Percentiles rank a stretch among this genome's conserved stretches.
These are phyloP conservation scores for Pistacia atlantica DNA, from an alignment of 345 rosid genomes.

Conservation along the genomic window DNA sequence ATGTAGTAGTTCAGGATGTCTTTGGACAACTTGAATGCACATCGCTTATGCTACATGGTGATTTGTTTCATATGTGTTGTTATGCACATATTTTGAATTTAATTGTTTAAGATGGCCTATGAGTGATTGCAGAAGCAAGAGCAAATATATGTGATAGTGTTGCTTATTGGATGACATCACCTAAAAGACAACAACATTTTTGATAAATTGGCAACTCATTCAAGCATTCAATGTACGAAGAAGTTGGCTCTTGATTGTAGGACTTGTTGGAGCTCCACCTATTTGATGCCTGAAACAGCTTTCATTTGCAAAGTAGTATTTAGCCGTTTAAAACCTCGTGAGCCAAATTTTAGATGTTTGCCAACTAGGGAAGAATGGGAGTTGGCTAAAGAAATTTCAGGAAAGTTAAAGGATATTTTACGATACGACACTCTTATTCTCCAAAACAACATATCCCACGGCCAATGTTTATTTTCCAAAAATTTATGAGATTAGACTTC, in stretches of 20 bases:
- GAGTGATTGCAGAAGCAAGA: not conserved
- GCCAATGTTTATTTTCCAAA: slow-evolving; percentile 6
- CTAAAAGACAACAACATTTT: slow-evolving; percentile 1
- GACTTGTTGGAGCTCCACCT: slow-evolving; percentile 1
- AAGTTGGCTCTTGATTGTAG: not conserved
- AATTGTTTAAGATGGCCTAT: not conserved
- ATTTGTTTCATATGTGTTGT: slow-evolving; percentile 1
- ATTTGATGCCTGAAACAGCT: not conserved
- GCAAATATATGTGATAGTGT: not conserved
- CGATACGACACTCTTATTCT: not conserved
- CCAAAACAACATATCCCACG: not conserved
- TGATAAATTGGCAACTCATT: not conserved
- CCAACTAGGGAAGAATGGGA: not conserved
- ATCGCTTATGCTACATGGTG: not conserved
- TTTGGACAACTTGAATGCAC: not conserved
- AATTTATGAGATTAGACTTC: not conserved
- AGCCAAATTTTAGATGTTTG: not conserved
- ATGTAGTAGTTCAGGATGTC: not conserved
- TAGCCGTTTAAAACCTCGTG: no score
- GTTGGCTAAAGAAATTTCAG: not conserved
- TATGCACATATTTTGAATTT: slow-evolving; percentile 5
- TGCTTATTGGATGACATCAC: not conserved
- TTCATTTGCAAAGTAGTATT: not conserved
- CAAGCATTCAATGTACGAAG: not conserved
- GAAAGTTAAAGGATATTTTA: slow-evolving; percentile 1